Evolutionary conservation across 179 eudicot species (phyloP), one percentile per base, ranked within the genome.

Genomic region (Patellifolia procumbens): DNA sequence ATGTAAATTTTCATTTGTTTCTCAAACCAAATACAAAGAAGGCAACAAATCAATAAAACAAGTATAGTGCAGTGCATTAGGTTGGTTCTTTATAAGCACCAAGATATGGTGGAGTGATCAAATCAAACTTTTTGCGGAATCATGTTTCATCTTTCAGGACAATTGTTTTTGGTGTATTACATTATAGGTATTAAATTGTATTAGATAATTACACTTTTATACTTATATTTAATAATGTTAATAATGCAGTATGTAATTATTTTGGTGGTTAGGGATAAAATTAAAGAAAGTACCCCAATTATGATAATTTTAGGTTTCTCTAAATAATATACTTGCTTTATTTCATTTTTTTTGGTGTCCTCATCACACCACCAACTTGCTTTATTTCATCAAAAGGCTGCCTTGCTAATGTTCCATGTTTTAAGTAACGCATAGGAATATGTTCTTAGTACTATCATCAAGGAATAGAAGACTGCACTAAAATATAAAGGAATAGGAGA

Each of bases 361-460:
- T 39, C 9, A 7, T 39, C 9, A 59, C 26, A 28, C 35, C 63
- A 62, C 32, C 42, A 31, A 17, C 22, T 32, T 34, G 42, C 42
- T 62, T 62, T 62, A 34, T 31, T 7, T 60, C 37, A 60, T 0
- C 35, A 62, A 34, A 63, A 63, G 43, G 43, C 3, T 63, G 24
- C 63, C 63, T 59, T 15, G 12, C 34, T 59, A 42, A n/a, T 10
- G 51, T 24, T 64, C 48, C 26, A 35, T 46, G 28, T 62, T 46
- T 62, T 5, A 60, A 58, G 35, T 29, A 29, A 51, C 7, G 55
- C 60, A 64, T 51, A 28, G 2, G 48, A 74, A 43, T 46, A 19
- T 74, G 70, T 74, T 66, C 52, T 66, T 22, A 42, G 32, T 66
- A 42, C 12, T 49, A n/a, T 31, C 20, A 66, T 24, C 39, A 39